Evolutionary conservation across 2,329 filamentous ascomycete species (phyloP).

Genomic region (Celoporthe dispersa): DNA sequence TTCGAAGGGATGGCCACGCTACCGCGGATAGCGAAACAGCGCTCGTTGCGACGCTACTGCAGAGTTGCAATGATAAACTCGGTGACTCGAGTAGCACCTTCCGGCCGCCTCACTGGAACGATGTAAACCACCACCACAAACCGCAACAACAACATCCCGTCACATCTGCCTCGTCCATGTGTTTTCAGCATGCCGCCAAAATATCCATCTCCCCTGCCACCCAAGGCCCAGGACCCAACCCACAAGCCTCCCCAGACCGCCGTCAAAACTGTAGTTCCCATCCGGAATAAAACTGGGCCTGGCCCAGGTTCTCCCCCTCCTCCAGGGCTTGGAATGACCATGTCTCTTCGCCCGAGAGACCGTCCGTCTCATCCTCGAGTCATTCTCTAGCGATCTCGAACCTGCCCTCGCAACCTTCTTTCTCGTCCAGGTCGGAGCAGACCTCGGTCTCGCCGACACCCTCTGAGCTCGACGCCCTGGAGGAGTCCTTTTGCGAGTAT

Average conservation of each 20-base stretch:
- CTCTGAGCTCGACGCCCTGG: conserved; percentile 26
- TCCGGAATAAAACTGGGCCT: not conserved
- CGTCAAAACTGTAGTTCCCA: conserved; percentile 12
- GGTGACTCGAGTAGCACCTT: too few species aligned
- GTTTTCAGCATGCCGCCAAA: not conserved
- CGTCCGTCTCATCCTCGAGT: not conserved
- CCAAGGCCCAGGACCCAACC: not conserved
- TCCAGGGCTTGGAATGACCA: not conserved
- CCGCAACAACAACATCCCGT: not conserved
- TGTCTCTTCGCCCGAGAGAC: not conserved
- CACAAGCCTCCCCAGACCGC: not conserved
- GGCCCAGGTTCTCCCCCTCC: too few species aligned
- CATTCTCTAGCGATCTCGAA: not conserved
- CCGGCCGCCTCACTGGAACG: too few species aligned
- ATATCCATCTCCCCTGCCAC: not conserved
- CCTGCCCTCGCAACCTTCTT: not conserved
- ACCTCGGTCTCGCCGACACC: conserved; percentile 21
- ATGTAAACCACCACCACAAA: too few species aligned
- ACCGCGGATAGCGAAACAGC: too few species aligned
- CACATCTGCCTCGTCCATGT: not conserved
- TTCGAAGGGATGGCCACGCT: too few species aligned
- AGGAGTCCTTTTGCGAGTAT: conserved; percentile 17
- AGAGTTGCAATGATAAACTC: too few species aligned
- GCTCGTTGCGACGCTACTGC: too few species aligned
- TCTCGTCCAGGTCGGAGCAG: not conserved